Evolutionary conservation across 805 yeast genomes (phyloP).

Genomic region (Nakazawaea sp.): DNA sequence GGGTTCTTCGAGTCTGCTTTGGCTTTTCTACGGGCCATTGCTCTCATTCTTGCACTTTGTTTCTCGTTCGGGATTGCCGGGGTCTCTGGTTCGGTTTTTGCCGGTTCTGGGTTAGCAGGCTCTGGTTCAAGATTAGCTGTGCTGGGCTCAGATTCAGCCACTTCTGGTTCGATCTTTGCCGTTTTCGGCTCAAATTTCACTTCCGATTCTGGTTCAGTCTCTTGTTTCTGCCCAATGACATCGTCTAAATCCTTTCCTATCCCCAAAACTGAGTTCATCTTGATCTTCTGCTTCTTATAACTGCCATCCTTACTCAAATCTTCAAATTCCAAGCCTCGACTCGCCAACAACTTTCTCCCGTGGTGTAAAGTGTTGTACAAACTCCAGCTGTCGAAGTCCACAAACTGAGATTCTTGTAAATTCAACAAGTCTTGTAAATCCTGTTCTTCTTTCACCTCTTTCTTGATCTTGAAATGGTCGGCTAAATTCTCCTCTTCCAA

Average conservation of each 20-base stretch:
- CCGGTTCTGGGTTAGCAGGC: neutral
- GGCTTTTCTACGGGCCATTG: slow-evolving; percentile 90
- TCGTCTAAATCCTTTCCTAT: slow-evolving; percentile 24
- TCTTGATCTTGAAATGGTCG: slow-evolving; percentile 13
- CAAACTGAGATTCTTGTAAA: slow-evolving; percentile 38
- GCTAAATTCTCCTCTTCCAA: slow-evolving; percentile 16
- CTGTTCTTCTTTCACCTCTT: slow-evolving; percentile 20
- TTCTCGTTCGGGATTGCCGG: slow-evolving; percentile 9
- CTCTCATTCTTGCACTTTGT: slow-evolving; percentile 75
- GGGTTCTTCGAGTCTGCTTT: slow-evolving; percentile 57
- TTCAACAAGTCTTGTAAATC: slow-evolving; percentile 28
- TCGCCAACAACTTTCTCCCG: slow-evolving; percentile 54
- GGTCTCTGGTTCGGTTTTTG: neutral
- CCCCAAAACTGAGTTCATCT: slow-evolving; percentile 22
- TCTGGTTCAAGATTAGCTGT: neutral
- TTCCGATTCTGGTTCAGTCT: slow-evolving; percentile 13
- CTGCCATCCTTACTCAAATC: slow-evolving; percentile 11
- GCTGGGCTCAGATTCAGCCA: neutral
- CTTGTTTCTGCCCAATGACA: slow-evolving; percentile 11
- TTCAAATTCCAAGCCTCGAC: slow-evolving; percentile 41
- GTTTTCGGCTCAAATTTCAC: neutral
- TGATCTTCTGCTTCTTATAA: slow-evolving; percentile 20
- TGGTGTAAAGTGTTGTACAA: slow-evolving; percentile 40
- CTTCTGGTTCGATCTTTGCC: neutral
- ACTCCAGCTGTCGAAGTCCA: slow-evolving; percentile 44